Evolutionary conservation across 495 filamentous ascomycete genomes (phyloP).

Genomic region (Choiromyces venosus): DNA sequence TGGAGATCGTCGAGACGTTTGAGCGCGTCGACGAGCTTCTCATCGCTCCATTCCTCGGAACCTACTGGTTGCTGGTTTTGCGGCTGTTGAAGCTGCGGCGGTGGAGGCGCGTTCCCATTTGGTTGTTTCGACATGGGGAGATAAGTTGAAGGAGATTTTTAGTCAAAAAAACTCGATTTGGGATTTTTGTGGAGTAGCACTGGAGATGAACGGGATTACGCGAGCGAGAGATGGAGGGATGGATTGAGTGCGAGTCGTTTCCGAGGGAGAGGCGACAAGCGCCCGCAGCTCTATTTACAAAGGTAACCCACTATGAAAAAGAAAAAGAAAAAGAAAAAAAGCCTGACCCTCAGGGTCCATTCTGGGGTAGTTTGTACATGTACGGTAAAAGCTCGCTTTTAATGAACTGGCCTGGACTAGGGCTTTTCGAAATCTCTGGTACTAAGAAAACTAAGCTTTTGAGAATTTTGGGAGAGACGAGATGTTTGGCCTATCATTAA

Average conservation of each 20-base stretch:
- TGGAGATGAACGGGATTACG: too few relatives aligned
- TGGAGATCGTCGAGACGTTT: conserved; percentile 39
- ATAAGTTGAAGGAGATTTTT: background rate
- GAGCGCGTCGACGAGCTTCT: conserved; percentile 37
- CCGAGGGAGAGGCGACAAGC: background rate
- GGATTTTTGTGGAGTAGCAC: background rate
- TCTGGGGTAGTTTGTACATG: background rate
- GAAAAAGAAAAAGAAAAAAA: background rate
- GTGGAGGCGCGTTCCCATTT: conserved; percentile 15
- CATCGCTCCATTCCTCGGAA: conserved; percentile 32
- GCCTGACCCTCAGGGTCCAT: background rate
- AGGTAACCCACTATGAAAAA: background rate
- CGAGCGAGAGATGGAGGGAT: background rate
- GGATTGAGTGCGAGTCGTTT: background rate
- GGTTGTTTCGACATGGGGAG: conserved; percentile 28
- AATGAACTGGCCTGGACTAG: too few relatives aligned
- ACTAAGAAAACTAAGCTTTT: too few relatives aligned
- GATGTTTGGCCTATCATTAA: too few relatives aligned
- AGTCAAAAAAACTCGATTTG: background rate
- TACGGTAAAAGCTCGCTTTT: too few relatives aligned
- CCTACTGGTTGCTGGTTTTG: conserved; percentile 13
- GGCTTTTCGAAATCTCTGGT: too few relatives aligned
- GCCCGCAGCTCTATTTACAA: background rate
- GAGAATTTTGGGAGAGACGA: too few relatives aligned
- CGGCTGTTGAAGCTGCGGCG: conserved; percentile 16